Base-by-base conservation (phyloP, 2,329 filamentous ascomycete species). In the Pseudopithomyces maydicus region DNA sequence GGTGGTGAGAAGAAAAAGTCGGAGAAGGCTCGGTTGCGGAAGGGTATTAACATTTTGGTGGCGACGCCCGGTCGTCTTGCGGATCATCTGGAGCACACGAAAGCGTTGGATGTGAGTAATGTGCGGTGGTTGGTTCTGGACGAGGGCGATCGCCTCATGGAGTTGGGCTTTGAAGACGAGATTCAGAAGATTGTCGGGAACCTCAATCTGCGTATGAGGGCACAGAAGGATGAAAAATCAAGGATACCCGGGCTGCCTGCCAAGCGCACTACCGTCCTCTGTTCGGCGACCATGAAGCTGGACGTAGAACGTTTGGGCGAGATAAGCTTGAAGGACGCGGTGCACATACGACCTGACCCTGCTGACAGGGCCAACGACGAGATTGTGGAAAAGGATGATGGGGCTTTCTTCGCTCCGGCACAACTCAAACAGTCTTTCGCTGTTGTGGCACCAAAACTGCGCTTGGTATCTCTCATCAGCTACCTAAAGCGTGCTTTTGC, bases 251-350 rank as follows among this genome's bases (percentile, higher is more conserved):
- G 89, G 3, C 82, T 97, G 7, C 89, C 92, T 0, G 86, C 86
- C 52, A 85, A 92, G 62, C 86, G 93, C 54, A 89, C 91, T 1
- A 98, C 95, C 0, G 84, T 99, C 3, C 84, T 99, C 2, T 99
- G 95, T 75, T 99, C 95, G 3, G 95, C 95, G 2, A 99, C 95
- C 0, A 90, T 99, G 88, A 97, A 97, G 79, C 93, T 96, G 87
- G 95, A 94, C 67, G 95, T 98, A 1, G 93, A 98, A 74, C 90
- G 90, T 66, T 81, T 99, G 6, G 93, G 94, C 41, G 92, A 97
- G 71, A 96, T 98, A 78, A 97, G 92, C 80, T 81, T 99, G 74
- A 93, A 96, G 67, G 92, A 98, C 68, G 93, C 95, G 0, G 85
- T 92, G 1, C 92, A 97, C 71, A 89, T 99, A 65, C 89, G 91